A percentile compares a stretch with the other conserved stretches of the same genome.
These are phyloP conservation scores for Agapanthus africanus DNA, from an alignment of 106 monocot species.

Conservation along the genomic window DNA sequence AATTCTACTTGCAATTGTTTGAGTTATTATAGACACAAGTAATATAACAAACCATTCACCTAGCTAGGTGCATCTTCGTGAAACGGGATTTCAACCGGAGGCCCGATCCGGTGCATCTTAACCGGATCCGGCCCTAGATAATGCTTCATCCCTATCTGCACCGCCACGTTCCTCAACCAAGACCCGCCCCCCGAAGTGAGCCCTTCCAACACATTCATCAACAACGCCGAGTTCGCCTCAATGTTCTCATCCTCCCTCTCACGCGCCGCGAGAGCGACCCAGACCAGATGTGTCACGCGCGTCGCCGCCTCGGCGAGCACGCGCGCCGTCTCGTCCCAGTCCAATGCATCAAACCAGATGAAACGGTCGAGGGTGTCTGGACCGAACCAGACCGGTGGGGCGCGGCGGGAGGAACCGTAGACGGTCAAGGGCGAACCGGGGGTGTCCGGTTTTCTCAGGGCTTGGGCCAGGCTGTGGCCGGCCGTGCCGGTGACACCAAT, in stretches of 20 bases:
- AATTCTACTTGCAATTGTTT: too few relatives aligned
- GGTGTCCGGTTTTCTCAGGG: background rate
- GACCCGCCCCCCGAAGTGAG: background rate
- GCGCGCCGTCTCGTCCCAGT: background rate
- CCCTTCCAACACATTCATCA: constrained; percentile 1
- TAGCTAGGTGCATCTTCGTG: constrained; percentile 7
- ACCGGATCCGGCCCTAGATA: background rate
- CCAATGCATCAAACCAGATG: constrained; percentile 9
- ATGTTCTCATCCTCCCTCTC: background rate
- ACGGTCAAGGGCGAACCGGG: background rate
- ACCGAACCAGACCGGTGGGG: constrained; percentile 12
- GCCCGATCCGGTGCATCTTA: background rate
- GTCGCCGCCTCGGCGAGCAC: background rate
- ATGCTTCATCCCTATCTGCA: constrained; percentile 15
- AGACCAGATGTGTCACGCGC: constrained; percentile 15
- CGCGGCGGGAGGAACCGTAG: constrained; percentile 9
- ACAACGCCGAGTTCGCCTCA: background rate
- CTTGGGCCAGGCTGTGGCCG: constrained; percentile 9
- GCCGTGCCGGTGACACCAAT: constrained; percentile 16
- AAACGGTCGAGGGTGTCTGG: background rate
- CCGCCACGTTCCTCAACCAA: constrained; percentile 5
- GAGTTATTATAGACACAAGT: too few relatives aligned
- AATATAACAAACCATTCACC: background rate
- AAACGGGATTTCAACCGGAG: background rate
- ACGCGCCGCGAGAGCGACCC: constrained; percentile 3